Evolutionary conservation across 2,329 filamentous ascomycete species (phyloP), one percentile per base, ranked within the genome.

Genomic region (Mollisia scopiformis): DNA sequence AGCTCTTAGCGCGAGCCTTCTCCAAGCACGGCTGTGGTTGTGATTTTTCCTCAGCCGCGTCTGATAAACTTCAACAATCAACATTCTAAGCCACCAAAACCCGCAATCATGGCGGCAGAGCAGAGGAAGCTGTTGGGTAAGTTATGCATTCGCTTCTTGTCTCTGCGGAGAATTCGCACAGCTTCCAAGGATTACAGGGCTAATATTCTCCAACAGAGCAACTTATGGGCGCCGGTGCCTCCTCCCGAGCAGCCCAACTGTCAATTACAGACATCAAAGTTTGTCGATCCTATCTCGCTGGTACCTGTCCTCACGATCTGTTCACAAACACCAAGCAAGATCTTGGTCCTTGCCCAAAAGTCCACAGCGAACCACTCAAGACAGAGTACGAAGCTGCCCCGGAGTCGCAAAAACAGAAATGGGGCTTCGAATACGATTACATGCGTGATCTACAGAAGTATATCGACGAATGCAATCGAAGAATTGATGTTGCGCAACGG

Each of bases 271-370:
- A 98, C 76, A 84, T 91, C 57, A 97, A 96, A 78, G 91, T 97
- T 70, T 99, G 95, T 81, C 91, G 92, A 58, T 97, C 93, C 19
- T 98, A 94, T 76, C 85, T 99, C 53, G 93, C 87, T 64, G 95
- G 95, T 70, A 96, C 92, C 61, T 99, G 95, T 76, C 95, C 95
- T 0, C 94, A 98, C 82, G 95, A 99, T 75, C 92, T 99, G 73
- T 99, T 99, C 84, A 99, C 94, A 67, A 99, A 99, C 79, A 99
- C 95, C 49, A 98, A 97, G 80, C 93, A 98, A 83, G 95, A 99
- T 75, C 85, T 98, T 33, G 95, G 95, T 2, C 85, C 88, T 0
- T 99, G 95, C 73, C 86, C 91, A 53, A 95, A 94, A 75, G 85
- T 94, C 27, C 95, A 99, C 79, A 91, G 87, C 52, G 93, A 97